Evolutionary conservation across 805 yeast genomes (phyloP).

Genomic region (Starmerella apis): DNA sequence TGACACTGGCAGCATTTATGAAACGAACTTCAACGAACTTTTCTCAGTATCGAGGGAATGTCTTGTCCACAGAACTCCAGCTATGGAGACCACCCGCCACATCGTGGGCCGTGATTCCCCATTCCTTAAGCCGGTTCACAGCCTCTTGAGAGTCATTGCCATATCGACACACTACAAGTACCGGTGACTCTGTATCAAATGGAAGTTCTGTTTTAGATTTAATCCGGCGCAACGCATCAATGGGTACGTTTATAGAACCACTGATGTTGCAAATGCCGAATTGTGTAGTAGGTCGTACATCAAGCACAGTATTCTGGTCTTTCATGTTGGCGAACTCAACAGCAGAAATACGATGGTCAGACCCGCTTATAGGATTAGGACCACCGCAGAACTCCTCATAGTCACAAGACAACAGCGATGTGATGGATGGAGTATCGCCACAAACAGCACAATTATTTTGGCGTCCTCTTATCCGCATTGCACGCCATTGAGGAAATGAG

Average conservation of each 20-base stretch:
- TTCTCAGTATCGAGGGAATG: slow-evolving; percentile 51
- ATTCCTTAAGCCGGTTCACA: slow-evolving; percentile 42
- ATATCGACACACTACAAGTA: slow-evolving; percentile 66
- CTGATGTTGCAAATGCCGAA: slow-evolving; percentile 55
- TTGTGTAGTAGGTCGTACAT: slow-evolving; percentile 76
- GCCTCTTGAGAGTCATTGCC: slow-evolving; percentile 90
- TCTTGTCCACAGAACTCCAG: slow-evolving; percentile 56
- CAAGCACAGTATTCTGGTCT: slow-evolving; percentile 39
- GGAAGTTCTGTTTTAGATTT: slow-evolving; percentile 27
- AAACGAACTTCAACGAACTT: no score
- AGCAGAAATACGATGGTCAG: slow-evolving; percentile 34
- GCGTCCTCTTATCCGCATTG: slow-evolving; percentile 68
- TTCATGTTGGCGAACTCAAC: slow-evolving; percentile 3
- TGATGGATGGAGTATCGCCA: slow-evolving; percentile 44
- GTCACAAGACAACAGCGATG: slow-evolving; percentile 44
- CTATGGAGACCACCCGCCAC: slow-evolving; percentile 65
- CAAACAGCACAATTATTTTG: slow-evolving; percentile 55
- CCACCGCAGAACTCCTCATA: slow-evolving; percentile 70
- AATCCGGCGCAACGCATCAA: slow-evolving; percentile 38
- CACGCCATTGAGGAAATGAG: slow-evolving; percentile 47
- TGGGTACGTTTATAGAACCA: slow-evolving; percentile 52
- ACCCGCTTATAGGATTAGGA: slow-evolving; percentile 24
- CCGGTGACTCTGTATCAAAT: slow-evolving; percentile 25
- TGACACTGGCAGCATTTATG: no score
- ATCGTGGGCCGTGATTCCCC: slow-evolving; percentile 50